Conservation (phyloP, 331 rosid species). For the Quercus tomentella region DNA sequence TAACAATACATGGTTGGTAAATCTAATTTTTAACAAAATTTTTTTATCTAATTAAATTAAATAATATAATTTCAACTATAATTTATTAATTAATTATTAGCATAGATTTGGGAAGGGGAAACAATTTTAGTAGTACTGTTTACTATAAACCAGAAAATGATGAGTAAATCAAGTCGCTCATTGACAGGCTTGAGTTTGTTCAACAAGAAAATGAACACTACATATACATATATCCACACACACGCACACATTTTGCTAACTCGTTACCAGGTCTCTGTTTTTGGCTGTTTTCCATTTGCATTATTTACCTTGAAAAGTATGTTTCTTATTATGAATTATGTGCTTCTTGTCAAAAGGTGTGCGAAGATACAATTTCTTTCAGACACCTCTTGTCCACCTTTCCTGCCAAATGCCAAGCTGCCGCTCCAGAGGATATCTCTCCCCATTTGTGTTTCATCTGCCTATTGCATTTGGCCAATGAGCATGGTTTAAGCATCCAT, state of each 20-base stretch:
- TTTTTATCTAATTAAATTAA: too few relatives aligned
- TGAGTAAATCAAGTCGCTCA: too few relatives aligned
- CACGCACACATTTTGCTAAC: not conserved
- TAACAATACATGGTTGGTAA: too few relatives aligned
- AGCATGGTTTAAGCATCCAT: slow-evolving; percentile 19
- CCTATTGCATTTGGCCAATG: slow-evolving; percentile 33
- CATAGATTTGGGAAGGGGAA: too few relatives aligned
- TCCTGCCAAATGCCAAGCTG: slow-evolving; percentile 7
- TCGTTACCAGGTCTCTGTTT: not conserved
- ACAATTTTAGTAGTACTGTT: too few relatives aligned
- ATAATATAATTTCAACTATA: too few relatives aligned
- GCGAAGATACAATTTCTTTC: slow-evolving; percentile 11
- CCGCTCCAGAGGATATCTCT: slow-evolving; percentile 15
- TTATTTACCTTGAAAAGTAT: not conserved
- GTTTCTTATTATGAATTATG: not conserved
- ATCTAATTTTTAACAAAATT: too few relatives aligned
- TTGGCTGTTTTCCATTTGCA: not conserved
- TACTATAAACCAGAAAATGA: too few relatives aligned
- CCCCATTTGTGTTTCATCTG: slow-evolving; percentile 34
- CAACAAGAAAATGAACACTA: too few relatives aligned
- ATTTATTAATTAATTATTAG: too few relatives aligned
- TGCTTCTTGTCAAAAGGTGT: not conserved
- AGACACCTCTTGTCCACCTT: slow-evolving; percentile 14
- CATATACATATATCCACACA: too few relatives aligned
- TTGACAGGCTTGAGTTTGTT: too few relatives aligned